phyloP scores from a whole-genome alignment of 306 rosid species.

The Castanea sativa region DNA sequence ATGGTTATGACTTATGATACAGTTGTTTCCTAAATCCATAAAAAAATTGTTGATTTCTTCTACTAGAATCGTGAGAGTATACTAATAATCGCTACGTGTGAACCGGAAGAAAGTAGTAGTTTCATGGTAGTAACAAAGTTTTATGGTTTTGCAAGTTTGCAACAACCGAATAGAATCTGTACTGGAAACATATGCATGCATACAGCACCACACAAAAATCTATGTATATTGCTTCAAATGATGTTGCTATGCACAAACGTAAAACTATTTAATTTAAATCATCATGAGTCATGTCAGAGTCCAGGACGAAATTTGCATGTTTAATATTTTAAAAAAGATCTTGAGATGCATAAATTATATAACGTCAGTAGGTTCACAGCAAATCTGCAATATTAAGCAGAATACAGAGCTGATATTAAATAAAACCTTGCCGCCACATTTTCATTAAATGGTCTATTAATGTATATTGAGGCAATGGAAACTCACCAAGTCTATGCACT shows the following conservation, averaged over 20 bases:
- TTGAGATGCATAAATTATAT: not conserved
- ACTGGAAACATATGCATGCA: not conserved
- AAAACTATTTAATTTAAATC: not conserved
- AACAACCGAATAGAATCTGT: too few species aligned
- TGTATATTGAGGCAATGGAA: slow-evolving; percentile 8
- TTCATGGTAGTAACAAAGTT: too few species aligned
- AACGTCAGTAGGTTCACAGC: not conserved
- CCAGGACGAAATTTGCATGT: not conserved
- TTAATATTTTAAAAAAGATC: not conserved
- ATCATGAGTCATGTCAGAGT: not conserved
- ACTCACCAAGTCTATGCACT: slow-evolving; percentile 44
- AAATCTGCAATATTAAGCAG: not conserved
- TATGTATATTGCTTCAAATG: not conserved
- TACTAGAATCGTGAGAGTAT: too few species aligned
- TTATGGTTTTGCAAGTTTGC: too few species aligned
- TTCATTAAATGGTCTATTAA: not conserved
- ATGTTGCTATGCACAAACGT: not conserved
- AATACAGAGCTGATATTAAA: not conserved
- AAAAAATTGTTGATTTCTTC: too few species aligned
- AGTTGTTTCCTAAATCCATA: too few species aligned
- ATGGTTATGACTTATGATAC: too few species aligned
- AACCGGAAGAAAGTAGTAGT: too few species aligned
- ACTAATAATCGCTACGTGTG: too few species aligned
- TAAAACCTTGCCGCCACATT: not conserved
- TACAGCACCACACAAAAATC: not conserved